Base-by-base conservation (phyloP, 257 asterid genomes). In the Capsicum chinense region DNA sequence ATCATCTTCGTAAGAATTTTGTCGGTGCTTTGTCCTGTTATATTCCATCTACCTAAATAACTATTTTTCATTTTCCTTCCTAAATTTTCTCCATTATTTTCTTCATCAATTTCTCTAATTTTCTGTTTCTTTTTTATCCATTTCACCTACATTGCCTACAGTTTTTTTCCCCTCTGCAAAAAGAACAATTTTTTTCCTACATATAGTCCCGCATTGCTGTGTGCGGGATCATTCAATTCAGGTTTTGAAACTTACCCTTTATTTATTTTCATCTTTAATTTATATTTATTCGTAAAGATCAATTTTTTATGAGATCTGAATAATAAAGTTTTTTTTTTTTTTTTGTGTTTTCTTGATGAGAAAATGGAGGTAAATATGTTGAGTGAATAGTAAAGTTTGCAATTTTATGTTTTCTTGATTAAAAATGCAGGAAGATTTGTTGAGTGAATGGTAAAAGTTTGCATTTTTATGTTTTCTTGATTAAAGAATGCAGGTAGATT, bases 191-290 rank as follows among this genome's bases (percentile, higher is more conserved):
- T 39, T 69, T 69, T 26, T 1, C 52, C 15, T 0, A 3, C 78
- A 68, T 68, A 37, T 69, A 69, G 26, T 76, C 81, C 81, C 81
- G 63, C 81, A 76, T 76, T 76, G 48, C 19, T 73, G 59, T 54
- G 5, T 76, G 81, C 63, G 81, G 81, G 63, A 76, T 76, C 15
- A 76, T 26, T 54, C 5, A 19, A 54, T 39, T 21, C 81, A 76
- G 81, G 81, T 76, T 62, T 76, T 76, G 2, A 26, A 26, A 14
- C 81, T 3, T 76, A 26, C 64, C 50, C 64, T 26, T 37, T 52
- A 39, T 26, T 63, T 52, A 76, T 7, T 76, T 76, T 76, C 21
- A 19, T 50, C 4, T 52, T 3, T 54, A 0, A 14, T 7, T 76
- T 14, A 76, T 14, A 21, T 76, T 14, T 26, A 47, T 26, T 52